Evolutionary conservation across 1,139 yeast species (phyloP), one percentile per base, ranked within the genome.

Genomic region (Torulaspora pretoriensis): DNA sequence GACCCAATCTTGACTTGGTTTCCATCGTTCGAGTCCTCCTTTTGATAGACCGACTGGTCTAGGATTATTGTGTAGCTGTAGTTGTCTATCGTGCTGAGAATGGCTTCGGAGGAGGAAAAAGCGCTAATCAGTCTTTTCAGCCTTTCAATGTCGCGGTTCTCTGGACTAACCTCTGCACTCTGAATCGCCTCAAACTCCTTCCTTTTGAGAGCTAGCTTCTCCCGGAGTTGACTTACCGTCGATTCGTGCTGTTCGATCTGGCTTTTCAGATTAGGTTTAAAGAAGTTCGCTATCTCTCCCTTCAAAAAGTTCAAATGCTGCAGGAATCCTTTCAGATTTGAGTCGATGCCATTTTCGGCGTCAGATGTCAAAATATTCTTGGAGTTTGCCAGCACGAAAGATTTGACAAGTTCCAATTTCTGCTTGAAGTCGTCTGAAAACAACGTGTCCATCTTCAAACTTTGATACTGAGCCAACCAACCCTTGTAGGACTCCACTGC

Each of bases 401-500:
- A 16, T n/a, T 37, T 46, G 17, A 58, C 19, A 3, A 48, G 46
- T 7, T 51, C 43, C 28, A 57, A 42, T 12, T 52, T 52, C 8
- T 45, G 41, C 1, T 35, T n/a, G 16, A 54, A 53, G 8, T 47
- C 43, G 10, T 44, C 47, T 6, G 64, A 51, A 29, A 63, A 41
- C 31, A 62, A 41, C 6, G 39, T 39, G 9, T 55, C 37, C n/a
- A 48, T 39, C 13, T 48, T 45, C 5, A 43, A 26, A 2, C 23
- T 33, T 9, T 49, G 40, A 40, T 59, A 57, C 39, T 56, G 51
- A 8, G 46, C 46, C 26, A 60, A 40, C 40, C 76, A 80, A 47
- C 80, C 77, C 47, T 80, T 82, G 66, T 72, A 89, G 0, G 73
- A 64, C 36, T 74, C 70, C 14, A 87, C 82, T 0, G 95, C 82